Base-by-base conservation (phyloP, 176 grass and related monocot species). In the Typha latifolia region DNA sequence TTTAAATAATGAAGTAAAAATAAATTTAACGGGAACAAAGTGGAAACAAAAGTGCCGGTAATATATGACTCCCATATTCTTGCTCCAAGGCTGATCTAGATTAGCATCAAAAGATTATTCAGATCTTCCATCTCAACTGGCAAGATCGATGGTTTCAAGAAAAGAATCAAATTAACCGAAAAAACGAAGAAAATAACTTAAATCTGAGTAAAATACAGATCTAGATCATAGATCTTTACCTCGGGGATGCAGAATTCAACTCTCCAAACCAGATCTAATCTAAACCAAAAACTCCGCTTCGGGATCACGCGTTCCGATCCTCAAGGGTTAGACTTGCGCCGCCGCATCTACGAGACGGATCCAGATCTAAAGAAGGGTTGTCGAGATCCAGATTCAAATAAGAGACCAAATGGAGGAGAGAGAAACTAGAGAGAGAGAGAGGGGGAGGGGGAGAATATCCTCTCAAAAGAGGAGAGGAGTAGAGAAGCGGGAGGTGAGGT, bases 81-180 rank as follows among this genome's bases (percentile, higher is more conserved):
- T 31, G 20, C 12, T 26, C 37, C 14, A 66, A 66, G 23, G 14
- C 62, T 62, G 59, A 62, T 19, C 24, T 19, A 62, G 59, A 62
- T 2, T 0, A 62, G 9, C 14, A 71, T 61, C 11, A 26, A 62
- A 72, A 62, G 31, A 56, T 37, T 13, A 56, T 18, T 7, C 69
- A 62, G 48, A 48, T 43, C 59, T 66, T 23, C 49, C 43, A 57
- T 63, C 12, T 24, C 14, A 62, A 75, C 32, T 12, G 74, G 47
- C 66, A 49, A 68, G 74, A 77, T 77, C 74, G 64, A 77, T 50
- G 74, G 63, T 61, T 77, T 14, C 74, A 62, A 48, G 5, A 67
- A 29, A 77, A 16, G 22, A 48, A 11, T 7, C 9, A 59, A 15
- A 21, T 62, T 10, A 43, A 43, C 37, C 37, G 37, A 61, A 72